These are phyloP conservation scores for Linnemannia hyalina DNA, from an alignment of 192 early-diverging fungal species.

Conservation along the genomic window DNA sequence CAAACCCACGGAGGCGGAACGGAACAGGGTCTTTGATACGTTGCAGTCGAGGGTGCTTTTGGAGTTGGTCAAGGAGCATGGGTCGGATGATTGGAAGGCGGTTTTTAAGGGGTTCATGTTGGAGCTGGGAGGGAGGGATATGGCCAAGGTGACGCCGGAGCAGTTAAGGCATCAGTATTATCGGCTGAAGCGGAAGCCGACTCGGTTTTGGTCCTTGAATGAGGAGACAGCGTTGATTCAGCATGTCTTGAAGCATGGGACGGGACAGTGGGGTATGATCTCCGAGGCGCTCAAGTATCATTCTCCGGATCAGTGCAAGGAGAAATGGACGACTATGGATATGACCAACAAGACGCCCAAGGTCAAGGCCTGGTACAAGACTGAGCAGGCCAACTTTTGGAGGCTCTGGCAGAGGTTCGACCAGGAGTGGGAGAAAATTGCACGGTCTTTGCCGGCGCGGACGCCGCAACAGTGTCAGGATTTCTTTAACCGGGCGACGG, in stretches of 20 bases:
- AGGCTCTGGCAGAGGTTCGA: slow-evolving; percentile 29
- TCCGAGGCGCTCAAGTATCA: slow-evolving; percentile 27
- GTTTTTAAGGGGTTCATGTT: slow-evolving; percentile 43
- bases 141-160: slow-evolving; percentile 48
- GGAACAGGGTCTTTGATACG: slow-evolving; percentile 41
- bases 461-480: slow-evolving; percentile 6
- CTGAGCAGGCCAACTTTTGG: slow-evolving; percentile 43
- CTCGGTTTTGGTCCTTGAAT: slow-evolving; percentile 19
- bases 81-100: slow-evolving; percentile 43
- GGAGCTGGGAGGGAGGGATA: slow-evolving; percentile 38
- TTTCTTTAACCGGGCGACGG: slow-evolving; percentile 24
- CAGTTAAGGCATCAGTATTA: slow-evolving; percentile 43
- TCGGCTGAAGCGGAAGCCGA: slow-evolving; percentile 12
- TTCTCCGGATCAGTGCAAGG: slow-evolving; percentile 33
- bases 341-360: slow-evolving; percentile 24
- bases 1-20: slow-evolving; percentile 14
- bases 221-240: slow-evolving; percentile 47
- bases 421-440: slow-evolving; percentile 18
- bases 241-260: slow-evolving; percentile 48
- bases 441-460: slow-evolving; percentile 13
- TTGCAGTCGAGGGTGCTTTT: slow-evolving; percentile 43
- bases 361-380: slow-evolving; percentile 37
- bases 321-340: slow-evolving; percentile 36
- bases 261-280: slow-evolving; percentile 21
- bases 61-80: slow-evolving; percentile 33